These are phyloP conservation scores for Leishmania gerbilli DNA, from an alignment of 208 protist species.

Conservation along the genomic window DNA sequence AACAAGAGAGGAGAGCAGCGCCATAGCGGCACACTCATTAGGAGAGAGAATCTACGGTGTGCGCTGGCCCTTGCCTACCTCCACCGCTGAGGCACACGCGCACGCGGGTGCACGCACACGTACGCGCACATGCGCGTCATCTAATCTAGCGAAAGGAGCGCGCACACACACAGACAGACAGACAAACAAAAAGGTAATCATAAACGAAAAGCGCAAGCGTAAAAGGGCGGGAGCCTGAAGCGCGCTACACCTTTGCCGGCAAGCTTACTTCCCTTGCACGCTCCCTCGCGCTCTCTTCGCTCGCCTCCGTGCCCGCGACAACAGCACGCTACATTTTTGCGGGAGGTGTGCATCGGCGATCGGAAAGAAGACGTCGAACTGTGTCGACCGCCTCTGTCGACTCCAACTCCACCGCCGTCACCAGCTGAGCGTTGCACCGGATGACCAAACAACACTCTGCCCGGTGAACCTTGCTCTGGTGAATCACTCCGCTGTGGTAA, in stretches of 20 bases:
- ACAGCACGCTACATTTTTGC: not conserved
- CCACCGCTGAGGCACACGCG: not conserved
- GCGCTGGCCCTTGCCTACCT: not conserved
- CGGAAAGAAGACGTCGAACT: constrained; percentile 2
- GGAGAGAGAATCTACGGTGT: not conserved
- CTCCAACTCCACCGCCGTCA: constrained; percentile 66
- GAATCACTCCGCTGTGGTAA: constrained; percentile 56
- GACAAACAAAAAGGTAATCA: not conserved
- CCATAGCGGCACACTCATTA: not conserved
- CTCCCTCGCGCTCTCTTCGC: not conserved
- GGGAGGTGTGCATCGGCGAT: not conserved
- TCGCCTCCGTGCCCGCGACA: not conserved
- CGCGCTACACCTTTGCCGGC: not conserved
- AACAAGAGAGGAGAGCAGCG: not conserved
- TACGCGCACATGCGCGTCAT: not conserved
- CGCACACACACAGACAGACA: not conserved
- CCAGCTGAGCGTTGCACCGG: constrained; percentile 41
- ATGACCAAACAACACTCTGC: constrained; percentile 60
- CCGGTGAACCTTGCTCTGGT: constrained; percentile 43
- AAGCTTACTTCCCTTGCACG: not conserved
- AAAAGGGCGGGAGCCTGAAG: not conserved
- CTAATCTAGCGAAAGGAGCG: constrained; percentile 5
- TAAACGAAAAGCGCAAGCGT: not conserved
- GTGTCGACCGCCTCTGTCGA: constrained; percentile 37
- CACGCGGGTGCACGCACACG: not conserved